Percentiles rank a stretch among this genome's conserved stretches.
phyloP scores from a whole-genome alignment of 148 eudicot genomes.

The Gaultheria prostrata region DNA sequence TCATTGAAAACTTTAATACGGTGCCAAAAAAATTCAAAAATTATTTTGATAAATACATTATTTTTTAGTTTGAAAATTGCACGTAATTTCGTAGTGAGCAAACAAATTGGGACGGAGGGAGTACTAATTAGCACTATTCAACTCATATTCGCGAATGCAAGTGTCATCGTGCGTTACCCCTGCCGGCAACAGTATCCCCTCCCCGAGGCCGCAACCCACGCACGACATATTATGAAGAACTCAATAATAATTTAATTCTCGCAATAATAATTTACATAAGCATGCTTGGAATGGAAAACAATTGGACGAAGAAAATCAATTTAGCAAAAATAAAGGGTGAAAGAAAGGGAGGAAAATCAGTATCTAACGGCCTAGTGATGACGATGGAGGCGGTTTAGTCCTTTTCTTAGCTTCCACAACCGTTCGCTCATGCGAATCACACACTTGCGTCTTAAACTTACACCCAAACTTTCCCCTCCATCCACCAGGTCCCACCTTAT shows the following conservation, averaged over 20 bases:
- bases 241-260: background rate
- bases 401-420: constrained; percentile 51
- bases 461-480: constrained; percentile 70
- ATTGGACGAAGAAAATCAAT: background rate
- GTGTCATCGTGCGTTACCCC: background rate
- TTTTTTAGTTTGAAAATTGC: too few relatives aligned
- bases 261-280: background rate
- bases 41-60: too few relatives aligned
- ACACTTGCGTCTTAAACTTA: constrained; percentile 90
- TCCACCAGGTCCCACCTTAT: constrained; percentile 34
- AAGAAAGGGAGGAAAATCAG: background rate
- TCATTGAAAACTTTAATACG: too few relatives aligned
- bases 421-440: constrained; percentile 84
- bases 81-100: too few relatives aligned
- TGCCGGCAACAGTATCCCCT: background rate
- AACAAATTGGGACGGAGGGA: too few relatives aligned
- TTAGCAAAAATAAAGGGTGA: background rate
- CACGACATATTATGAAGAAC: background rate
- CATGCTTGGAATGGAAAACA: background rate
- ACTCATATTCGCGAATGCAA: too few relatives aligned
- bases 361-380: constrained; percentile 13
- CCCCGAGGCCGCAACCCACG: background rate
- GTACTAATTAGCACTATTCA: too few relatives aligned
- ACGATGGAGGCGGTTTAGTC: constrained; percentile 31
- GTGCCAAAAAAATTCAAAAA: too few relatives aligned